Conservation (phyloP, 441 rosid genomes). For the Adansonia gregorii region DNA sequence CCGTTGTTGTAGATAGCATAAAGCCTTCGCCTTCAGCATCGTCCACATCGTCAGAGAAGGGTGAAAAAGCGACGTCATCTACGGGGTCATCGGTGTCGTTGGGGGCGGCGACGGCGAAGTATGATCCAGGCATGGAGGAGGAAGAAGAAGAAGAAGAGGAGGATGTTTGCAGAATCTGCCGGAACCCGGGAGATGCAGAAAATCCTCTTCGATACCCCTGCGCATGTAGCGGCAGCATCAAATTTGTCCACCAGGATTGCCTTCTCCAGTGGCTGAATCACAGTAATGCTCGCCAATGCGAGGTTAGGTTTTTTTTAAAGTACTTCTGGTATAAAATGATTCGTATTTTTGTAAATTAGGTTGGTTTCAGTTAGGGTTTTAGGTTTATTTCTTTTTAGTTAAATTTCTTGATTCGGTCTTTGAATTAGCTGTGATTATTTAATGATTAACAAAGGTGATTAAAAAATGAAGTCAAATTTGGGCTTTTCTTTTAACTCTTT, state of each 20-base stretch:
- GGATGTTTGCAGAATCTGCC: conserved; percentile 98
- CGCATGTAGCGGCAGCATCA: conserved; percentile 97
- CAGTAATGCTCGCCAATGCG: conserved; percentile 99
- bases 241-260: conserved; percentile 97
- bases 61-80: conserved; percentile 33
- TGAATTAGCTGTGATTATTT: background rate
- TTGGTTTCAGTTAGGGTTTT: conserved; percentile 15
- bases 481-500: background rate
- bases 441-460: background rate
- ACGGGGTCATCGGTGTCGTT: conserved; percentile 28
- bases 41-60: conserved; percentile 38
- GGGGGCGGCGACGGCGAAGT: conserved; percentile 38
- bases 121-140: conserved; percentile 54
- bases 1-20: conserved; percentile 32
- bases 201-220: conserved; percentile 95
- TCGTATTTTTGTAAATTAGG: background rate
- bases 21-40: conserved; percentile 37
- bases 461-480: background rate
- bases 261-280: conserved; percentile 99
- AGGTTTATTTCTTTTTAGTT: background rate
- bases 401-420: conserved; percentile 14
- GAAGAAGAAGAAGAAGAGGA: conserved; percentile 85
- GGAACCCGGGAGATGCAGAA: conserved; percentile 91
- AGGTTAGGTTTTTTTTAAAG: conserved; percentile 46
- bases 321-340: conserved; percentile 2